A percentile compares a stretch with the other conserved stretches of the same genome.
phyloP scores from a whole-genome alignment of 352 stramenopile genomes.

The Pythium coloratum region DNA sequence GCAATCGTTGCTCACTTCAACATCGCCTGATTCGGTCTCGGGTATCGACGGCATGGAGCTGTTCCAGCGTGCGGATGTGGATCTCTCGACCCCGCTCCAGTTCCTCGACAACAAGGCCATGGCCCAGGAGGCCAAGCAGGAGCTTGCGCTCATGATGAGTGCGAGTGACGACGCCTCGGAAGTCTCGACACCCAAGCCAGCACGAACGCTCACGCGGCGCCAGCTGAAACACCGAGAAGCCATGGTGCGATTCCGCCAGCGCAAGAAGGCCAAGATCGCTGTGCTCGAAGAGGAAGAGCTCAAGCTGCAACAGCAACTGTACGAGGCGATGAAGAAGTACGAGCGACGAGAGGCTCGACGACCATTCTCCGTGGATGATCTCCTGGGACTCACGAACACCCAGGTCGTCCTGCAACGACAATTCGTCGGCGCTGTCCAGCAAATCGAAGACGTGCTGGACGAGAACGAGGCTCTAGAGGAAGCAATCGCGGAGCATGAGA shows the following conservation, averaged over 20 bases:
- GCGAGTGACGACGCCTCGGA: slow-evolving; percentile 10
- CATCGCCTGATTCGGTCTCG: slow-evolving; percentile 1
- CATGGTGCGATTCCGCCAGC: slow-evolving; percentile 35
- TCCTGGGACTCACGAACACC: slow-evolving; percentile 17
- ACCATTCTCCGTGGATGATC: slow-evolving; percentile 13
- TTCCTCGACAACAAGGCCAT: slow-evolving; percentile 8
- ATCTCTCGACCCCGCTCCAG: neutral
- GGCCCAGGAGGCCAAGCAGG: slow-evolving; percentile 3
- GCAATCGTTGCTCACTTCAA: slow-evolving; percentile 25
- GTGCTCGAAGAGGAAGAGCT: slow-evolving; percentile 29
- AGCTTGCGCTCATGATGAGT: slow-evolving; percentile 11
- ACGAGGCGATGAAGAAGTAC: slow-evolving; percentile 20
- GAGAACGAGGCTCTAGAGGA: slow-evolving; percentile 29
- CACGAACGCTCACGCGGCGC: slow-evolving; percentile 22
- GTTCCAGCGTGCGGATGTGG: slow-evolving; percentile 10
- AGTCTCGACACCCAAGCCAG: slow-evolving; percentile 7
- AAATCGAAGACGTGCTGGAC: slow-evolving; percentile 27
- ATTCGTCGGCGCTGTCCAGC: slow-evolving; percentile 18
- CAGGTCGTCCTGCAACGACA: slow-evolving; percentile 10
- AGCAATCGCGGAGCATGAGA: slow-evolving; percentile 28
- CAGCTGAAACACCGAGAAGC: slow-evolving; percentile 30
- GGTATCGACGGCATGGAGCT: slow-evolving; percentile 13
- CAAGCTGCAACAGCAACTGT: slow-evolving; percentile 20
- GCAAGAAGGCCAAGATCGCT: slow-evolving; percentile 30
- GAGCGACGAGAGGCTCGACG: neutral